Evolutionary conservation across 139 green algal species (phyloP).

Genomic region (Deuterostichococcus epilithicus): DNA sequence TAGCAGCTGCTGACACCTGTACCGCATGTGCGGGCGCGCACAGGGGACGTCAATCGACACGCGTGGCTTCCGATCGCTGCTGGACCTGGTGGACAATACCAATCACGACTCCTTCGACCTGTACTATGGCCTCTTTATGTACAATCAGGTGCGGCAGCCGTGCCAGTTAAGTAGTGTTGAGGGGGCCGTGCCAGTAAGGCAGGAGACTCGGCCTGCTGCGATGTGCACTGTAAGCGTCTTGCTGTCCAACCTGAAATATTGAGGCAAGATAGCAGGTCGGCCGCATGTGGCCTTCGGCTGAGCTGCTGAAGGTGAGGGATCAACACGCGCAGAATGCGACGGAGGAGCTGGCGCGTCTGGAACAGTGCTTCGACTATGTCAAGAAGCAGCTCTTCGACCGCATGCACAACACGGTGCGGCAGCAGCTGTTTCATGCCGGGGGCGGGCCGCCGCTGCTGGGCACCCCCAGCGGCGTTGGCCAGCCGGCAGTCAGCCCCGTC

Average conservation of each 20-base stretch:
- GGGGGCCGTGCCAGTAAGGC: neutral
- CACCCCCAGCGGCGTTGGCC: neutral
- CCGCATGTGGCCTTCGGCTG: neutral
- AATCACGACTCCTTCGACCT: constrained; percentile 97
- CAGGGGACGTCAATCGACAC: constrained; percentile 8
- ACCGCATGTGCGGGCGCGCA: no score
- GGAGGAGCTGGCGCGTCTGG: constrained; percentile 72
- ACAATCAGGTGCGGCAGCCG: constrained; percentile 73
- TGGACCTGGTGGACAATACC: constrained; percentile 96
- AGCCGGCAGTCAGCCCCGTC: no score
- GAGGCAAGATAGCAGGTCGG: neutral
- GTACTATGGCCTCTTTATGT: constrained; percentile 99
- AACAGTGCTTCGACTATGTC: constrained; percentile 75
- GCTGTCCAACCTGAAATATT: neutral
- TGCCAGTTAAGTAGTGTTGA: neutral
- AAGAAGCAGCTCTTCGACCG: constrained; percentile 81
- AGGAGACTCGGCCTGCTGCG: no score
- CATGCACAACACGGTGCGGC: constrained; percentile 70
- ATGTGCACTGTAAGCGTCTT: neutral
- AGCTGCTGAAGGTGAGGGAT: neutral
- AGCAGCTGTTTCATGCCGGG: constrained; percentile 11
- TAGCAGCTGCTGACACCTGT: constrained; percentile 20
- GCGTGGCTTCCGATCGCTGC: constrained; percentile 67
- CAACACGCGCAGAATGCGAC: constrained; percentile 67
- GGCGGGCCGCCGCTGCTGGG: neutral